Base-by-base conservation (phyloP, 1,284 basidiomycete species). In the Gymnopus androsaceus region DNA sequence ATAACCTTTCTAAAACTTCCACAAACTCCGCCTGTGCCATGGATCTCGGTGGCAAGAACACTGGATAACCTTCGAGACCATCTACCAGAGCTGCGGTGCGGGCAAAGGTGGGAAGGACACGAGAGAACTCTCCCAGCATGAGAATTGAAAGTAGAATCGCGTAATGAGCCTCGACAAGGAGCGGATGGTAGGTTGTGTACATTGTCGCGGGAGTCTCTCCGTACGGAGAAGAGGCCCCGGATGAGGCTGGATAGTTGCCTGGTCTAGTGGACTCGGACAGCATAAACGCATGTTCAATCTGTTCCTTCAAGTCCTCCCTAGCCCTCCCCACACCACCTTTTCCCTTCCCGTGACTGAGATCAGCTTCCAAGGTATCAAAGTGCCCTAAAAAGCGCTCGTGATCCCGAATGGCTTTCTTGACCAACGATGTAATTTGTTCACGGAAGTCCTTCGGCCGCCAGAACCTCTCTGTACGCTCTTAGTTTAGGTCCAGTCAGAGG, bases 21-120 rank as follows among this genome's bases (percentile, higher is more conserved):
- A 90, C 72, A 63, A 92, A 92, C 70, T 93, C 90, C 9, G 90
- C 89, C 64, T 93, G 90, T 0, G 87, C 84, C 85, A 92, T 90
- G 14, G 88, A 91, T 28, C 91, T 77, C 9, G 91, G 88, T 5
- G 89, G 88, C 0, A 91, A 74, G 69, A 94, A 94, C 34, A 94
- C 78, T 11, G 91, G 91, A 69, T 90, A 92, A 0, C 88, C 90
- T 66, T 92, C 91, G 31, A 93, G 76, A 1, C 87, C 86, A 58
- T 92, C 88, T 19, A 92, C 82, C 30, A 90, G 71, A 5, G 78
- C 71, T 0, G 88, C 84, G 0, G 86, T 79, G 51, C 79, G 81
- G 27, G 78, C 73, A 63, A 92, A 91, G 0, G 80, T 78, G 8
- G 78, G 76, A 6, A 90, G 70, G 19, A 91, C 72, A 7, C 72